Evolutionary conservation across 2,329 filamentous ascomycete genomes (phyloP).

Genomic region (Nemania sp.): DNA sequence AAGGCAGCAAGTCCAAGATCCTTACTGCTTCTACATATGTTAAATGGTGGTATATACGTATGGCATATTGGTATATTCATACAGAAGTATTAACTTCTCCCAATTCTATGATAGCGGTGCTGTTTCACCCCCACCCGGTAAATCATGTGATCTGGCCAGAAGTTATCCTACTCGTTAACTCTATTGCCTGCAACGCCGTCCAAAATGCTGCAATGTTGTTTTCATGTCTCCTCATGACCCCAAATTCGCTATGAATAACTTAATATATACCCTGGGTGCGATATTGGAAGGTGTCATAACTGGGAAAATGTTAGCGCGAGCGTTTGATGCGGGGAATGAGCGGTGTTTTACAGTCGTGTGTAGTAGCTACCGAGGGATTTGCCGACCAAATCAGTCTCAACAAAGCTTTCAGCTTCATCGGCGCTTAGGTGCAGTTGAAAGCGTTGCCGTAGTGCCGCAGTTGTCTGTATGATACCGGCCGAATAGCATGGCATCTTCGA

Average conservation of each 20-base stretch:
- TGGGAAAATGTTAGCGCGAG: slow-evolving; percentile 38
- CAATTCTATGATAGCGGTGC: slow-evolving; percentile 26
- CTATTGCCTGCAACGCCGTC: slow-evolving; percentile 40
- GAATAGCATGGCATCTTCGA: slow-evolving; percentile 85
- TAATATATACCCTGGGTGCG: slow-evolving; percentile 86
- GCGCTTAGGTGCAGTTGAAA: slow-evolving; percentile 83
- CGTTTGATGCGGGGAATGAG: not conserved
- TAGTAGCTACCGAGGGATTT: slow-evolving; percentile 88
- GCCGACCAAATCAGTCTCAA: slow-evolving; percentile 75
- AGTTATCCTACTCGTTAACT: slow-evolving; percentile 35
- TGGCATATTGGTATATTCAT: too few species aligned
- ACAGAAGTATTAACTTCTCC: slow-evolving; percentile 21
- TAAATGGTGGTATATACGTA: too few species aligned
- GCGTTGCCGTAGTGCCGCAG: slow-evolving; percentile 68
- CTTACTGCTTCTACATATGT: not conserved
- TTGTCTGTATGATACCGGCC: slow-evolving; percentile 72
- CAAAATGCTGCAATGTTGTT: slow-evolving; percentile 38
- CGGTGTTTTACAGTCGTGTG: slow-evolving; percentile 69
- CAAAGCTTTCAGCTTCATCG: slow-evolving; percentile 79
- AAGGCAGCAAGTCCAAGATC: not conserved
- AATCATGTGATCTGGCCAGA: slow-evolving; percentile 30
- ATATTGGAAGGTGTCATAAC: slow-evolving; percentile 86
- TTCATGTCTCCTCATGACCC: slow-evolving; percentile 27
- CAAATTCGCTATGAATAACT: slow-evolving; percentile 25
- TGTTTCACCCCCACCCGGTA: slow-evolving; percentile 29